Conservation (phyloP, 2,329 filamentous ascomycete species). For the Tolypocladium nubicola region DNA sequence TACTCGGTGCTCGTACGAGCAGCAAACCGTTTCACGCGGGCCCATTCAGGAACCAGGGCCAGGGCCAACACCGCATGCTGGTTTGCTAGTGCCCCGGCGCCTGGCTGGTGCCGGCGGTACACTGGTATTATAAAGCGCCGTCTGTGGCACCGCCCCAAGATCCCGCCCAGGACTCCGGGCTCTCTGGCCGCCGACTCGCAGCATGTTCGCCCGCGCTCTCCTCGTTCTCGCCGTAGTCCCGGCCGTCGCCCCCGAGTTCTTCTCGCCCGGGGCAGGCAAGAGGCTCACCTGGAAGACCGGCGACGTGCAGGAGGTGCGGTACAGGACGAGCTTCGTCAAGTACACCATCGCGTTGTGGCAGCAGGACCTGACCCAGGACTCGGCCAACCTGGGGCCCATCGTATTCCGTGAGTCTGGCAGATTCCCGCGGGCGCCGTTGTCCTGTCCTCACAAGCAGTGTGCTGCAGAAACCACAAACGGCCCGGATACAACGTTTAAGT, state of each 20-base stretch:
- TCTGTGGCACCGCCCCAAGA: not conserved
- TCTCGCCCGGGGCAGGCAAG: not conserved
- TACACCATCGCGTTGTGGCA: slow-evolving; percentile 17
- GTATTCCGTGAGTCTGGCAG: slow-evolving; percentile 3
- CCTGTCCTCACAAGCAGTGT: not conserved
- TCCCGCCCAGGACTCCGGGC: not conserved
- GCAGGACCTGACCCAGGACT: slow-evolving; percentile 1
- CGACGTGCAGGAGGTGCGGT: slow-evolving; percentile 9
- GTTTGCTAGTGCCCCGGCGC: too few species aligned
- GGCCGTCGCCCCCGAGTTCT: not conserved
- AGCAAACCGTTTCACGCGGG: not conserved
- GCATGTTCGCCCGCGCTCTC: not conserved
- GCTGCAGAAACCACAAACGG: slow-evolving; percentile 4
- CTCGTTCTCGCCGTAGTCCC: not conserved
- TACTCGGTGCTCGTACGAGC: too few species aligned
- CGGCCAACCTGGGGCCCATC: slow-evolving; percentile 7
- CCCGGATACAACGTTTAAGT: slow-evolving; percentile 5
- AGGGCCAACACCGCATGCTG: not conserved
- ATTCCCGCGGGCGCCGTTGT: not conserved
- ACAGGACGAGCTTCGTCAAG: slow-evolving; percentile 9
- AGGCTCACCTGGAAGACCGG: not conserved
- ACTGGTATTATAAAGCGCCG: not conserved
- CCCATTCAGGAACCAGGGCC: not conserved
- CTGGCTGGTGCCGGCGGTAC: too few species aligned
- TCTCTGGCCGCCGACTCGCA: not conserved